Conservation (phyloP, 352 stramenopile genomes). For the Pythium phragmitis region DNA sequence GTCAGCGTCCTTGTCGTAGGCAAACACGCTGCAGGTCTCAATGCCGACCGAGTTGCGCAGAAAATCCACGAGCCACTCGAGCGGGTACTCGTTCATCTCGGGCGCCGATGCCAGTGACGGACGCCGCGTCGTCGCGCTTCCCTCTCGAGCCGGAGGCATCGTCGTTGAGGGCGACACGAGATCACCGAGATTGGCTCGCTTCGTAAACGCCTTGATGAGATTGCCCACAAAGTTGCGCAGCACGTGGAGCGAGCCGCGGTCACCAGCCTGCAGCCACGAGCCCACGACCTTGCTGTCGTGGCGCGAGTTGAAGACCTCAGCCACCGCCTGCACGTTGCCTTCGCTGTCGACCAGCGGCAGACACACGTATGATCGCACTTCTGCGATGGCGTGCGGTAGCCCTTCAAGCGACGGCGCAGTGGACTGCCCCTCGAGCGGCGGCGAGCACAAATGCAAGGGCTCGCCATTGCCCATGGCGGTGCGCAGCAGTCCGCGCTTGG, state of each 20-base stretch:
- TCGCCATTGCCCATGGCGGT: constrained; percentile 32
- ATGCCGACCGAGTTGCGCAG: constrained; percentile 51
- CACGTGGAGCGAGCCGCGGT: constrained; percentile 46
- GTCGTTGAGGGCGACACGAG: constrained; percentile 13
- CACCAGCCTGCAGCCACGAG: constrained; percentile 40
- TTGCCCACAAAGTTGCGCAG: constrained; percentile 65
- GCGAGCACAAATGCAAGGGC: constrained; percentile 36
- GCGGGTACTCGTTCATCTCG: constrained; percentile 29
- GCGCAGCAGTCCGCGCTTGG: constrained; percentile 27
- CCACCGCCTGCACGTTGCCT: constrained; percentile 50
- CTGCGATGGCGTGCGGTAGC: constrained; percentile 29
- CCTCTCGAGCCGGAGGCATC: not conserved
- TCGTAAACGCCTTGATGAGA: constrained; percentile 46
- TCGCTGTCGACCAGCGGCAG: constrained; percentile 62
- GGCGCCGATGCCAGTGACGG: not conserved
- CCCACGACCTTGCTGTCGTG: constrained; percentile 40
- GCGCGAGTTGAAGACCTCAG: constrained; percentile 70
- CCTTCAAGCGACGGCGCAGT: constrained; percentile 26
- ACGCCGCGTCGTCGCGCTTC: not conserved
- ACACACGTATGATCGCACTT: constrained; percentile 70
- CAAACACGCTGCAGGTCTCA: constrained; percentile 60
- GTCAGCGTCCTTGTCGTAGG: constrained; percentile 49
- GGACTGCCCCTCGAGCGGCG: constrained; percentile 22
- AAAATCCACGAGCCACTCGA: constrained; percentile 48
- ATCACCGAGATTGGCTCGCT: constrained; percentile 37